Conservation (phyloP, 2,329 filamentous ascomycete species). For the Periglandula ipomoeae region DNA sequence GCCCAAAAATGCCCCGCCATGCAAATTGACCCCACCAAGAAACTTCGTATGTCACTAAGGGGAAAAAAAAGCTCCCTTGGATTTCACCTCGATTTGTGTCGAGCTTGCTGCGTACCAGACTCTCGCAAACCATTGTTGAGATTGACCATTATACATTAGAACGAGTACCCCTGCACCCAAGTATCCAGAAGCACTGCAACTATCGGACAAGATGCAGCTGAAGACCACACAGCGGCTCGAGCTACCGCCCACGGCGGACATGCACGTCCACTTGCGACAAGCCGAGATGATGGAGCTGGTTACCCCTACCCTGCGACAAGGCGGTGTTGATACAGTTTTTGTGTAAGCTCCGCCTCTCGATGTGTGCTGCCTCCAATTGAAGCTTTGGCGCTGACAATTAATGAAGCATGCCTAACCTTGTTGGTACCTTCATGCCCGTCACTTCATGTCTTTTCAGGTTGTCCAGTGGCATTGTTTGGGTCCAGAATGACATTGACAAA, state of each 20-base stretch:
- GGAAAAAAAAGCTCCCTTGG: too few species aligned
- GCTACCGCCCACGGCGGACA: slow-evolving; percentile 56
- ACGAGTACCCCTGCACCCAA: not conserved
- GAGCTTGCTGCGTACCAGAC: too few species aligned
- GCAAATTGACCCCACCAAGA: not conserved
- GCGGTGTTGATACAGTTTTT: slow-evolving; percentile 56
- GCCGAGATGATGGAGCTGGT: slow-evolving; percentile 53
- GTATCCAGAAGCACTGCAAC: not conserved
- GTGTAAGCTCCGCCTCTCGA: slow-evolving; percentile 24
- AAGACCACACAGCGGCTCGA: slow-evolving; percentile 20
- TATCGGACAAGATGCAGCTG: slow-evolving; percentile 3
- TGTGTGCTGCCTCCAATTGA: not conserved
- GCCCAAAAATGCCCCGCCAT: not conserved
- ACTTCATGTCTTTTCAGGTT: not conserved
- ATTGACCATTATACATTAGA: not conserved
- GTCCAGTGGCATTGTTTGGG: not conserved
- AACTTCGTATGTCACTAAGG: too few species aligned
- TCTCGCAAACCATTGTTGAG: not conserved
- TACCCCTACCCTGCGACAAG: slow-evolving; percentile 41
- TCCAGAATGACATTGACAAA: not conserved
- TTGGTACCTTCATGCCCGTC: slow-evolving; percentile 14
- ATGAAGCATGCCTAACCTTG: slow-evolving; percentile 49
- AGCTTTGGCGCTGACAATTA: too few species aligned
- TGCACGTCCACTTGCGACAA: slow-evolving; percentile 64
- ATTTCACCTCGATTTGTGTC: not conserved